Evolutionary conservation across 2,329 filamentous ascomycete genomes (phyloP), one percentile per base, ranked within the genome.

Genomic region (Aspergillus novofumigatus): DNA sequence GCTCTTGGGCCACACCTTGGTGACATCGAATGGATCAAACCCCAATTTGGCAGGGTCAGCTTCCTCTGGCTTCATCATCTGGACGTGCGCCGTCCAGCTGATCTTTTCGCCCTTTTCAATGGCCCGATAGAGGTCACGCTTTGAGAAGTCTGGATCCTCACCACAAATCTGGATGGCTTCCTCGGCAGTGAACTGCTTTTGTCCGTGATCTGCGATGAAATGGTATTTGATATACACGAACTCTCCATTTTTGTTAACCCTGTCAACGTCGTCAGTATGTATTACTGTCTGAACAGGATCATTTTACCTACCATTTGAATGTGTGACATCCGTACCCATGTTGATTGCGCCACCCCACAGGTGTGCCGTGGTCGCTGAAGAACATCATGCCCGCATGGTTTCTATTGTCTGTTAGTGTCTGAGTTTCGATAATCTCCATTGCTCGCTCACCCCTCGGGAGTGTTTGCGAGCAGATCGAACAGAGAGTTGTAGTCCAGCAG

Each of bases 151-250:
- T 0, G 80, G 80, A 59, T 83, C 78, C 53, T 80, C 73, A 20
- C 80, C 80, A 38, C 72, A 75, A 59, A 80, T 75, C 11, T 68
- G 67, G 35, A 78, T 72, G 3, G 79, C 79, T 55, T 81, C 75
- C 10, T 72, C 66, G 38, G 75, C 71, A 7, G 75, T 78, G 62
- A 81, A 78, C 57, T 78, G 73, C 62, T 80, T 78, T 60, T 80
- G 74, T 6, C 80, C 79, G 52, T 78, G 73, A 52, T 79, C 73
- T 54, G 77, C 75, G 10, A 77, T 69, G 64, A 81, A 79, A 65
- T 80, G 77, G 67, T 78, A 80, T 68, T 80, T 81, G 72, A 79
- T 78, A 68, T 81, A 82, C 23, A 80, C 77, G 53, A 80, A 82
- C 38, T 75, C 69, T 51, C 79, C 78, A 2, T 80, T 65, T 50